These are phyloP conservation scores for Dalbergia cochinchinensis DNA, from an alignment of 306 rosid genomes.

Conservation along the genomic window DNA sequence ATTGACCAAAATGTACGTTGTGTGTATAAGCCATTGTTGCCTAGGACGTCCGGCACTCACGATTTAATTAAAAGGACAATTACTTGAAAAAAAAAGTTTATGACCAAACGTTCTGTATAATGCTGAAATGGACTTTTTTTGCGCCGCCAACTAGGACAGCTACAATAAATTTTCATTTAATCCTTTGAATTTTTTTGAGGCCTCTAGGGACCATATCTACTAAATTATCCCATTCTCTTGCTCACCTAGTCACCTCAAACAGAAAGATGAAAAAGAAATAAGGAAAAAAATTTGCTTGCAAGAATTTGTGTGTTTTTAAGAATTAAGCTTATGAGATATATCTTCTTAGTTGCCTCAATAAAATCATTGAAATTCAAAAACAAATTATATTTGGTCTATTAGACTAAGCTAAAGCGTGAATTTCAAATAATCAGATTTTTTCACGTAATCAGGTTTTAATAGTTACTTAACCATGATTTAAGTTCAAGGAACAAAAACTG, in stretches of 20 bases:
- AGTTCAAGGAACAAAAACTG: not conserved
- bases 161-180: slow-evolving; percentile 18
- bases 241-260: no score
- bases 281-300: no score
- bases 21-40: not conserved
- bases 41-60: not conserved
- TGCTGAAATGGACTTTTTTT: not conserved
- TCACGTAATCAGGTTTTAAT: not conserved
- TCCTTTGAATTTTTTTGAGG: slow-evolving; percentile 22
- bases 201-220: slow-evolving; percentile 6
- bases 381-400: not conserved
- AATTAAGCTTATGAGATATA: not conserved
- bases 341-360: not conserved
- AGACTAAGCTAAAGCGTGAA: not conserved
- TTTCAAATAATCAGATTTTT: not conserved
- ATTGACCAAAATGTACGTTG: no score
- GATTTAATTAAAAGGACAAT: not conserved
- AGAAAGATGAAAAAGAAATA: no score
- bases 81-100: not conserved
- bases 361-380: not conserved
- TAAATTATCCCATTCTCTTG: not conserved
- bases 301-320: not conserved
- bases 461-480: not conserved
- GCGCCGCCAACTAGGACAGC: slow-evolving; percentile 40
- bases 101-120: not conserved